Base-by-base conservation (phyloP, 1,284 basidiomycete species). In the Pisolithus thermaeus region DNA sequence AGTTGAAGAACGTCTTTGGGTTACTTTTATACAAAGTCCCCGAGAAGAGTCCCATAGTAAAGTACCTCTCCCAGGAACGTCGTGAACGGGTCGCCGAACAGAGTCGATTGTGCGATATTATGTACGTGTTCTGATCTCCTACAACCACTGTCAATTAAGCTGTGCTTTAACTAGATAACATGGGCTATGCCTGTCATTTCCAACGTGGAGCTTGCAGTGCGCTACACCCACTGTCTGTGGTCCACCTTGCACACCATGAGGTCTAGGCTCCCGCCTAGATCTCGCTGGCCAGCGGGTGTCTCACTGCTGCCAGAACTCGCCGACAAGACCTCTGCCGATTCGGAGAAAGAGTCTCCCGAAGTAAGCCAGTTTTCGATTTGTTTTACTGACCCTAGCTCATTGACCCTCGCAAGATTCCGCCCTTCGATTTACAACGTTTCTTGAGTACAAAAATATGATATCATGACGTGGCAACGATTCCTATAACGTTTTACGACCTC, bases 71-170 rank as follows among this genome's bases (percentile, higher is more conserved):
- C 47, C 82, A 85, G 63, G 80, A 79, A 52, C 72, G 90, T 52
- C 77, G 92, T 49, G 84, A 88, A 58, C 80, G 80, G 6, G 77
- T 95, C 5, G 92, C 92, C 1, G 86, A 90, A 53, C 89, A 93
- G 69, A n/a, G 84, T 96, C 49, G 89, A 94, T 58, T 79, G 81
- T 46, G 92, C 92, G 9, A 90, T 95, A 47, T 69, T 95, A 4
- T 73, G 90, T 90, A 59, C 63, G 88, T 73, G 1, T 12, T 7
- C 25, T 52, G 38, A 57, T 49, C 28, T 41, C 0, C 11, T 5
- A 2, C 3, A 20, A 41, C 41, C 20, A 39, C 39, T 18, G 11
- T 22, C 9, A 3, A 49, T 20, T 52, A 56, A 52, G 52, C 51
- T 16, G 49, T 16, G 38, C 14, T 45, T 23, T 53, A 55, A 40